Evolutionary conservation across 2,329 filamentous ascomycete species (phyloP), one percentile per base, ranked within the genome.

Genomic region (Paecilomyces dactylethromorphus): DNA sequence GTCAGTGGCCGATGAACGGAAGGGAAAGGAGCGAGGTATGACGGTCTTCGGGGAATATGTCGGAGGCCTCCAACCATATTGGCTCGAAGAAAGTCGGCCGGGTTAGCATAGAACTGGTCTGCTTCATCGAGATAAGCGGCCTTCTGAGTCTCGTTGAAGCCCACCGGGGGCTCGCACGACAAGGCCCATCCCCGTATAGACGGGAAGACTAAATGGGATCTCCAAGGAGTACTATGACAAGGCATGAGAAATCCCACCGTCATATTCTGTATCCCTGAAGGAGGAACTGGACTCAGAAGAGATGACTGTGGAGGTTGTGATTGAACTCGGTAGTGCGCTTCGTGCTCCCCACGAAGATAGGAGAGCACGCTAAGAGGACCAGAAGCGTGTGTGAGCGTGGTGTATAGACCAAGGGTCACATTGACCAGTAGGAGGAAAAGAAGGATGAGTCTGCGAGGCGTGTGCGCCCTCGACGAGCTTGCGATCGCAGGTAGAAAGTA

Each of bases 171-270:
- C 66, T 97, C 92, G 74, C 94, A 99, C 5, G 89, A 89, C 15
- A 97, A 79, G 0, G 92, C 93, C 80, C 92, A 92, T 3, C 91
- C 92, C 59, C 84, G 77, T 56, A 97, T 85, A 31, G 79, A 77
- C 0, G 90, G 84, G 69, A 94, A 84, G 61, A 95, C 81, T 45
- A 97, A 82, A 69, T 95, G 90, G 15, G 89, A 92, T 67, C 92
- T 89, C 93, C 94, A 97, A 2, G 94, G 93, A 0, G 93, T 97
- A 64, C 89, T 90, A 79, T 99, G 94, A 76, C 94, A 99, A 10
- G 94, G 94, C 83, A 92, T 96, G 24, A 99, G 82, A 76, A 97
- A 97, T 21, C 89, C 88, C 33, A 87, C 79, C 2, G 82, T 82
- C 29, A 82, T 81, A 66, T 26, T 50, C 11, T 39, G 49, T 58